A percentile compares a stretch with the other conserved stretches of the same genome.
phyloP scores from a whole-genome alignment of 768 basidiomycete genomes.

The Amanita rimosa region DNA sequence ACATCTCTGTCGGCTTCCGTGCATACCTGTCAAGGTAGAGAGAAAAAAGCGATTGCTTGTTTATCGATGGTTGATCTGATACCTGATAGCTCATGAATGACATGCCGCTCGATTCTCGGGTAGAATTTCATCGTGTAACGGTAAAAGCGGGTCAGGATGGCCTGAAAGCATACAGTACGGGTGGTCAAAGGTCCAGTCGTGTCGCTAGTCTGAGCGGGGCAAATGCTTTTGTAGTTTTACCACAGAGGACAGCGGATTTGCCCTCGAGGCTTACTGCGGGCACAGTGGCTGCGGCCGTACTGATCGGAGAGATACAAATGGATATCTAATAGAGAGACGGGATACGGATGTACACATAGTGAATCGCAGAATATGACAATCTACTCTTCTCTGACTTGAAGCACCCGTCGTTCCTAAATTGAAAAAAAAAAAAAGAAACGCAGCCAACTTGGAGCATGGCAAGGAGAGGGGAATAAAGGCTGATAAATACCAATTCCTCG shows the following conservation, averaged over 20 bases:
- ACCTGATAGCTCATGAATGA: conserved; percentile 37
- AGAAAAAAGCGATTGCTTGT: conserved; percentile 9
- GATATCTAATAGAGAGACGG: not conserved
- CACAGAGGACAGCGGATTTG: conserved; percentile 25
- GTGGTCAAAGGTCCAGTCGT: conserved; percentile 78
- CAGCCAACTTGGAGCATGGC: not conserved
- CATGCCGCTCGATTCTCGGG: conserved; percentile 62
- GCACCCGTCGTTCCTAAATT: not conserved
- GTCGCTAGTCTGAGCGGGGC: conserved; percentile 73
- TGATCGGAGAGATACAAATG: conserved; percentile 55
- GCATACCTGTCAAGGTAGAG: conserved; percentile 53
- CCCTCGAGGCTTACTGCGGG: conserved; percentile 36
- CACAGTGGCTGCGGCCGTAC: conserved; percentile 43
- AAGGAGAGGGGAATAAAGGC: not conserved
- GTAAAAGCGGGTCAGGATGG: conserved; percentile 34
- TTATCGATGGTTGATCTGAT: not conserved
- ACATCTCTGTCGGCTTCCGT: conserved; percentile 43
- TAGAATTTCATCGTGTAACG: conserved; percentile 76
- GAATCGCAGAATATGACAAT: not conserved
- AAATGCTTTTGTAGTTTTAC: conserved; percentile 68
- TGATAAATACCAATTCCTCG: conserved; percentile 33
- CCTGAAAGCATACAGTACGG: conserved; percentile 67
- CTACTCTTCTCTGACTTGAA: not conserved
- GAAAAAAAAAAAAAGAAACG: not conserved
- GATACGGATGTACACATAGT: not conserved